phyloP scores from a whole-genome alignment of 2,329 filamentous ascomycete genomes.

The Epichloe baconii region DNA sequence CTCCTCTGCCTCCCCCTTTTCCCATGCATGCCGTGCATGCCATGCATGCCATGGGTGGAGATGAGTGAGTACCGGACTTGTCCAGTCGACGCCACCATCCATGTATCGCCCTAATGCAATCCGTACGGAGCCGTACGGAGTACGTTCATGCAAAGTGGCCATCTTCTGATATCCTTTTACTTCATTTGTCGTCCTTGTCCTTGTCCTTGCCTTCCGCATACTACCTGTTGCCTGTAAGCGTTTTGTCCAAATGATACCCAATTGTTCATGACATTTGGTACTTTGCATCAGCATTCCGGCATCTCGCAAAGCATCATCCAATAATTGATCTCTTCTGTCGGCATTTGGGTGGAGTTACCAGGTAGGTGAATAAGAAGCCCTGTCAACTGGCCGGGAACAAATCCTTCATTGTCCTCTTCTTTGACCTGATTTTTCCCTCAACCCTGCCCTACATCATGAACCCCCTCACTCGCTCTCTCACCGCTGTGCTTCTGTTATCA shows the following conservation, averaged over 20 bases:
- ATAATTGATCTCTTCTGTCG: not conserved
- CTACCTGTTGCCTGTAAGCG: not conserved
- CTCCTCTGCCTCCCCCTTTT: too few relatives aligned
- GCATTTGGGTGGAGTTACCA: not conserved
- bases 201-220: not conserved
- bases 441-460: not conserved
- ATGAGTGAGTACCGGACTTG: not conserved
- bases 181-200: not conserved
- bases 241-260: not conserved
- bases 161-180: not conserved
- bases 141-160: not conserved
- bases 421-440: not conserved
- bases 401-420: not conserved
- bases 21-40: not conserved
- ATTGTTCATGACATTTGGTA: not conserved
- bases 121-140: constrained; percentile 13
- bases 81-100: constrained; percentile 19
- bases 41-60: constrained; percentile 3
- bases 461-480: not conserved
- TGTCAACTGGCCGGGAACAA: not conserved
- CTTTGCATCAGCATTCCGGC: not conserved
- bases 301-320: not conserved
- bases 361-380: not conserved
- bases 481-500: not conserved
- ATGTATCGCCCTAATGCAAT: constrained; percentile 17